These are phyloP conservation scores for Russula lepida DNA, from an alignment of 768 basidiomycete species.

Conservation along the genomic window DNA sequence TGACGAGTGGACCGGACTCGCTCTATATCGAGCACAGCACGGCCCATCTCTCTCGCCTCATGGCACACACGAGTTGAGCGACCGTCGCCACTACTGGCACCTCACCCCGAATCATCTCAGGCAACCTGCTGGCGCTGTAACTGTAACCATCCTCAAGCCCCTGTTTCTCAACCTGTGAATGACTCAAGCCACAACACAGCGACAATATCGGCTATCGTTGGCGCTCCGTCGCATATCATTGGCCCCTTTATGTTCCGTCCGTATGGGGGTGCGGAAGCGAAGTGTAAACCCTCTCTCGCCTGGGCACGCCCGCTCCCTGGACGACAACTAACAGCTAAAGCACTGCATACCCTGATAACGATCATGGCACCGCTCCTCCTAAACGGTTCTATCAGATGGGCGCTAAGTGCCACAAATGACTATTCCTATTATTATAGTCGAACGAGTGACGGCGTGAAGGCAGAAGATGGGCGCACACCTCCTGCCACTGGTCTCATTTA, in stretches of 20 bases:
- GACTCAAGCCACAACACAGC: not conserved
- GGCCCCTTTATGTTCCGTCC: slow-evolving; percentile 10
- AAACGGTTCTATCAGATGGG: slow-evolving; percentile 9
- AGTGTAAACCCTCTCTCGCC: not conserved
- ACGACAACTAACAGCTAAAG: not conserved
- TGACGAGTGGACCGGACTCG: slow-evolving; percentile 9
- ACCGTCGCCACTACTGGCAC: not conserved
- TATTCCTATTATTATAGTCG: not conserved
- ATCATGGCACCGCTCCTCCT: slow-evolving; percentile 5
- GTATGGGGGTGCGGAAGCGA: not conserved
- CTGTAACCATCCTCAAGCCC: not conserved
- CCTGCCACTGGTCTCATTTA: not conserved
- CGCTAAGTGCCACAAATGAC: slow-evolving; percentile 8
- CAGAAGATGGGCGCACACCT: not conserved
- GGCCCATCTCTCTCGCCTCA: slow-evolving; percentile 5
- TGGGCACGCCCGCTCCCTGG: not conserved
- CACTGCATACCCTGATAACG: slow-evolving; percentile 7
- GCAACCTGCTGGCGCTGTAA: not conserved
- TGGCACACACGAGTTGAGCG: slow-evolving; percentile 13
- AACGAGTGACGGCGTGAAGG: slow-evolving; percentile 7
- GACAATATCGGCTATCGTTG: not conserved
- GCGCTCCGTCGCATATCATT: slow-evolving; percentile 5
- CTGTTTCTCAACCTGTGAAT: not conserved
- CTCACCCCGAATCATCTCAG: not conserved
- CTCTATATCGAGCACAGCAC: slow-evolving; percentile 9